Base-by-base conservation (phyloP, 805 yeast species). In the Deakozyma indianensis region DNA sequence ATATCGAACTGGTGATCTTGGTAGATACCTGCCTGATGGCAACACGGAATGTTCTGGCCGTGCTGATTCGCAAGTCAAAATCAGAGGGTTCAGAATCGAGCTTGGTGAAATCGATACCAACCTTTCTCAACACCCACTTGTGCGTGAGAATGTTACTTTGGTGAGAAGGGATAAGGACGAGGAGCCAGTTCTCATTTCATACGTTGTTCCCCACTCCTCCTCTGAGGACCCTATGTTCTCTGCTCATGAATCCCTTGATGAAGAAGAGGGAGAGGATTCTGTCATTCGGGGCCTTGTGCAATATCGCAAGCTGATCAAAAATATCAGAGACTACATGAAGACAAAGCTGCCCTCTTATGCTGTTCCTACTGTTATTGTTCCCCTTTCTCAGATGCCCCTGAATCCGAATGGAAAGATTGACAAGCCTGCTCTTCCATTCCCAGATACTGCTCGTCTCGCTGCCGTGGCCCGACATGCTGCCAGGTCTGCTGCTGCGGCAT, bases 321-420 rank as follows among this genome's bases (percentile, higher is more conserved):
- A 85, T 53, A 76, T 94, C 61, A 81, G 83, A 58, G 71, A 71
- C n/a, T 80, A 80, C 58, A 74, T 92, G 64, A 85, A 85, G 66
- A 85, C 80, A 57, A 80, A 94, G 65, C 72, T 92, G 48, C 96
- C 98, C 0, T 73, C 83, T 14, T 92, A 92, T 61, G 95, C 98
- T 16, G 80, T 92, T 42, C 99, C 99, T 41, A 74, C 95, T 0
- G 70, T 90, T 28, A 79, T 92, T 56, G 90, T 92, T 43, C 96
- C 96, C 15, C 70, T 94, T 68, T 70, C 74, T 22, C 80, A 78
- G 56, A 66, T 92, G 59, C 98, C 98, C 22, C 71, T 92, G 64
- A 92, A 92, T 65, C 99, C 99, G 48, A 92, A 92, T 62, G 99
- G 99, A 55, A 92, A 92, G 65, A 86, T 92, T 48, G 99, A 92